Evolutionary conservation across 1,139 yeast genomes (phyloP).

Genomic region (Kazachstania sp.): DNA sequence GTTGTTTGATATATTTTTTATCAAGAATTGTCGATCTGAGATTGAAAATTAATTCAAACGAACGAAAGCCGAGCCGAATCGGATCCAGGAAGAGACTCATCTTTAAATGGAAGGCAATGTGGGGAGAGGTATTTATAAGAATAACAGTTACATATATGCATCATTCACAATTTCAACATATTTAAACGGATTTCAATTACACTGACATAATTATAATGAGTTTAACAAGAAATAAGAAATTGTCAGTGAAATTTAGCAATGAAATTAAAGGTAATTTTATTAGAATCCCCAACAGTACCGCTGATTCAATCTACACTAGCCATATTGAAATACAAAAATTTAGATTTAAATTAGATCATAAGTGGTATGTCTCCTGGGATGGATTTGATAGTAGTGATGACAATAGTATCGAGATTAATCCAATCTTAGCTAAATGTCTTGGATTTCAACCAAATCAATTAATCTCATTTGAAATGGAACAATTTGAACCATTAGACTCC

Average conservation of each 20-base stretch:
- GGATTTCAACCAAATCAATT: constrained; percentile 35
- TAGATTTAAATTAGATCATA: constrained; percentile 8
- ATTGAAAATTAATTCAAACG: too few relatives aligned
- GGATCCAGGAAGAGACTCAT: too few relatives aligned
- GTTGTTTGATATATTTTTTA: too few relatives aligned
- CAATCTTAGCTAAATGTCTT: constrained; percentile 40
- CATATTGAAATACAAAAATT: constrained; percentile 15
- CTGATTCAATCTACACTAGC: constrained; percentile 10
- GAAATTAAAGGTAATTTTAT: constrained; percentile 24
- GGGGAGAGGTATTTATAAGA: too few relatives aligned
- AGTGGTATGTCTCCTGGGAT: constrained; percentile 66
- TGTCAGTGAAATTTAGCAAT: constrained; percentile 10
- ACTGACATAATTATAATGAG: not conserved
- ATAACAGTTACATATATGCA: too few relatives aligned
- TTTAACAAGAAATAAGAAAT: not conserved
- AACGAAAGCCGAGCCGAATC: too few relatives aligned
- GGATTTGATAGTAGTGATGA: constrained; percentile 44
- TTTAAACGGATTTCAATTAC: too few relatives aligned
- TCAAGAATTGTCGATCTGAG: too few relatives aligned
- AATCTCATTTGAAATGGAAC: constrained; percentile 31
- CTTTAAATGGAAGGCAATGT: too few relatives aligned
- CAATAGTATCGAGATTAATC: constrained; percentile 47
- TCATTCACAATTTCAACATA: too few relatives aligned
- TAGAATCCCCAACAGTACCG: constrained; percentile 21
- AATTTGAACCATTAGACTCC: constrained; percentile 39